These are phyloP conservation scores for Begonia peltatifolia DNA, from an alignment of 306 rosid species.

Conservation along the genomic window DNA sequence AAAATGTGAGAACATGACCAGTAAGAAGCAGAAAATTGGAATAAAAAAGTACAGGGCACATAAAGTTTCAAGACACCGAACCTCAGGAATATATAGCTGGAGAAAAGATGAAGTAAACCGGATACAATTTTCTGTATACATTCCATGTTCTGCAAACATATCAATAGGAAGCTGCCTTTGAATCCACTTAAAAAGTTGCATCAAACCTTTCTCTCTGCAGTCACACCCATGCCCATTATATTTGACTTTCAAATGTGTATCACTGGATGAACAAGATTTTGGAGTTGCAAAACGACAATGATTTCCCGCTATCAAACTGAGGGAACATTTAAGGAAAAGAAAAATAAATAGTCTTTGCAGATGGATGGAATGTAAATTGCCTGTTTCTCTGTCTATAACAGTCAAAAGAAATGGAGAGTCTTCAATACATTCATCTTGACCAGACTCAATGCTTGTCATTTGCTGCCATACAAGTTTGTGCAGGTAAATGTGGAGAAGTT, in stretches of 20 bases:
- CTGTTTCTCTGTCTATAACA: constrained; percentile 35
- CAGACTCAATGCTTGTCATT: constrained; percentile 18
- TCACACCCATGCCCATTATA: constrained; percentile 19
- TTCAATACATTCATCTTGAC: constrained; percentile 46
- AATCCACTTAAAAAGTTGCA: constrained; percentile 61
- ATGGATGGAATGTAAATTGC: constrained; percentile 34
- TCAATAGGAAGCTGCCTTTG: constrained; percentile 51
- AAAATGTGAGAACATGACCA: no score
- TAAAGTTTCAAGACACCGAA: constrained; percentile 10
- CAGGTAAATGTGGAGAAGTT: constrained; percentile 42
- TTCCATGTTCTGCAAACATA: constrained; percentile 24
- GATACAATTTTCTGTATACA: constrained; percentile 31
- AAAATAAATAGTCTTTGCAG: constrained; percentile 56
- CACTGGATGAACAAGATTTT: constrained; percentile 16
- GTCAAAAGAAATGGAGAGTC: constrained; percentile 67
- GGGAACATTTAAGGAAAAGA: constrained; percentile 53
- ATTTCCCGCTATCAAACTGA: constrained; percentile 31
- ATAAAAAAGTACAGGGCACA: no score
- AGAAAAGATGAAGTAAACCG: constrained; percentile 63
- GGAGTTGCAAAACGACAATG: constrained; percentile 23
- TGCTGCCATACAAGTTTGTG: constrained; percentile 40
- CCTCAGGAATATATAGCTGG: constrained; percentile 70
- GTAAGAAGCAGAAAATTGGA: no score
- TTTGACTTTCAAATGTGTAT: constrained; percentile 2
- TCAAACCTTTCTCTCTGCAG: constrained; percentile 35